Conservation (phyloP, 2,329 filamentous ascomycete genomes). For the Xylaria sp. region DNA sequence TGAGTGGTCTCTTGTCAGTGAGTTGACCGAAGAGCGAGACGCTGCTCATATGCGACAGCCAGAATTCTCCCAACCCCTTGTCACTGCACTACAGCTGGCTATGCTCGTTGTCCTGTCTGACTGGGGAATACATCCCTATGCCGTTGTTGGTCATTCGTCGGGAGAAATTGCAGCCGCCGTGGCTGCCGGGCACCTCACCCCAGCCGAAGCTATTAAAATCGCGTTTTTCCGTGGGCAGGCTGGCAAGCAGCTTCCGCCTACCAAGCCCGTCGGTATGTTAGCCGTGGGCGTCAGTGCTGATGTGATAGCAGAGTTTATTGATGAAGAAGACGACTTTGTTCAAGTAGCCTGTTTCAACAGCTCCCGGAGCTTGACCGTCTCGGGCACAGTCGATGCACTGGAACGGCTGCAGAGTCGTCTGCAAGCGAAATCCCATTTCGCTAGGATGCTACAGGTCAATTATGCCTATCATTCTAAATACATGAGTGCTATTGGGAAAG, state of each 20-base stretch:
- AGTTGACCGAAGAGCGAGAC: constrained; percentile 3
- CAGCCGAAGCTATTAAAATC: constrained; percentile 36
- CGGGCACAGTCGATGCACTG: constrained; percentile 9
- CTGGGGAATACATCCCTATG: constrained; percentile 41
- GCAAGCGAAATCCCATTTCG: constrained; percentile 20
- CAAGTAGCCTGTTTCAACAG: constrained; percentile 52
- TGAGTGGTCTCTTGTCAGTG: constrained; percentile 32
- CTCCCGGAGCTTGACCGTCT: constrained; percentile 22
- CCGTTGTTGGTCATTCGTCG: constrained; percentile 51
- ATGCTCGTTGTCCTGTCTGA: constrained; percentile 48
- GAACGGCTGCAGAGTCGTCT: constrained; percentile 11
- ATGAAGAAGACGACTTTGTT: constrained; percentile 8
- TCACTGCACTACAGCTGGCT: constrained; percentile 49
- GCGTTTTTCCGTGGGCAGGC: constrained; percentile 36
- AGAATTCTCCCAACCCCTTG: constrained; percentile 49
- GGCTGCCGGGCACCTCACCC: constrained; percentile 43
- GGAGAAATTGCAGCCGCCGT: constrained; percentile 53
- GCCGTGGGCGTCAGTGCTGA: constrained; percentile 47
- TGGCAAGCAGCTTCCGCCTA: background rate
- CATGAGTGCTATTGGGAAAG: constrained; percentile 28
- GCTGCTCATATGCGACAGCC: constrained; percentile 49
- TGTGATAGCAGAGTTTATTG: constrained; percentile 34
- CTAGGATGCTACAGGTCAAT: constrained; percentile 23
- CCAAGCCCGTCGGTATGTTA: constrained; percentile 45
- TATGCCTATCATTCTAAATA: constrained; percentile 39